These are phyloP conservation scores for Starmera quercuum DNA, from an alignment of 805 yeast species.

Conservation along the genomic window DNA sequence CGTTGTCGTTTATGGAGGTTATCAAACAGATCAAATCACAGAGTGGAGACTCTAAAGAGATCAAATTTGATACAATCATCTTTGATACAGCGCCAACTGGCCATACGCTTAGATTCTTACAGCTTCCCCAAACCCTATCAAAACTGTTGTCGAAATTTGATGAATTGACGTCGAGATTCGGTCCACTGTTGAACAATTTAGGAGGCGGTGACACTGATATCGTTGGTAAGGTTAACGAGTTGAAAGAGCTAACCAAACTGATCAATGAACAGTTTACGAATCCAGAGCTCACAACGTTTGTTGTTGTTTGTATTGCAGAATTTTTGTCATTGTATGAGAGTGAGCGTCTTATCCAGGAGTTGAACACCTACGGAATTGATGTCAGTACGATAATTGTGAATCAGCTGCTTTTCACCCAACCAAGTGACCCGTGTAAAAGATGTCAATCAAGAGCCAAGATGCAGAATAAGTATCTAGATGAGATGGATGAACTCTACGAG, in stretches of 20 bases:
- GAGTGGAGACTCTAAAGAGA: conserved; percentile 30
- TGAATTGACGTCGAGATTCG: conserved; percentile 78
- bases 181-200: conserved; percentile 78
- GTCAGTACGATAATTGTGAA: conserved; percentile 94
- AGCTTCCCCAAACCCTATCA: conserved; percentile 87
- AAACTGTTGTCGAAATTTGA: conserved; percentile 81
- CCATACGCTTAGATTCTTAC: conserved; percentile 90
- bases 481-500: conserved; percentile 92
- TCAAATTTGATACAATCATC: conserved; percentile 77
- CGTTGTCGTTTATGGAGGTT: conserved; percentile 95
- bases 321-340: conserved; percentile 94
- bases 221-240: conserved; percentile 69
- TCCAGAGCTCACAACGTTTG: conserved; percentile 91
- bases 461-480: conserved; percentile 92
- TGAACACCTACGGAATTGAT: conserved; percentile 91
- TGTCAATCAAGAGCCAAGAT: conserved; percentile 90
- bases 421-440: conserved; percentile 74
- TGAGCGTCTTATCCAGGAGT: conserved; percentile 95
- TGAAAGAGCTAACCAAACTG: conserved; percentile 73
- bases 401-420: conserved; percentile 81
- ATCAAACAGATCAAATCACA: conserved; percentile 90
- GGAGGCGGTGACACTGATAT: conserved; percentile 71
- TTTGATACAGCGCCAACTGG: conserved; percentile 99
- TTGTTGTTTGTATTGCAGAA: conserved; percentile 97
- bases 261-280: conserved; percentile 93